phyloP scores from a whole-genome alignment of 148 eudicot species.

The Tetragonia tetragonoides region DNA sequence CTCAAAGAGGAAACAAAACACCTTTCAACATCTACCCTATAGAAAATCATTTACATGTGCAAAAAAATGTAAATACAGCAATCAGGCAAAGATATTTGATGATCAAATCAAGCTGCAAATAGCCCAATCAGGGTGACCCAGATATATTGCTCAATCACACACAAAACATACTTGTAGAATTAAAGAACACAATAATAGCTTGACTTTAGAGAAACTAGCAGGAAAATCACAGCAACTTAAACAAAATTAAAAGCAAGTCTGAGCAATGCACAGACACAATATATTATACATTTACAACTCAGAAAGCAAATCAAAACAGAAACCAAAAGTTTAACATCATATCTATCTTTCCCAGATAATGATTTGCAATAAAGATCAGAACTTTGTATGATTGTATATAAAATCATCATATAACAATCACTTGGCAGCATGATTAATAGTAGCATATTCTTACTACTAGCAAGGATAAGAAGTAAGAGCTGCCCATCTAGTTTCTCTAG shows the following conservation, averaged over 20 bases:
- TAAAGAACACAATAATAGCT: background rate
- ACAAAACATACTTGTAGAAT: background rate
- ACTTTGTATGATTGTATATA: constrained; percentile 1
- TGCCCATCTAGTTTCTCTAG: background rate
- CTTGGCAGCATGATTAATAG: background rate
- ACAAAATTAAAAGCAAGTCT: background rate
- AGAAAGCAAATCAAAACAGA: background rate
- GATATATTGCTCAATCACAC: background rate
- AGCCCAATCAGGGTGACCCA: constrained; percentile 10
- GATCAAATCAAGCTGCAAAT: constrained; percentile 17
- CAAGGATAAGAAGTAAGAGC: background rate
- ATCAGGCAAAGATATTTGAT: constrained; percentile 1
- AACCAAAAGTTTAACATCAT: constrained; percentile 25
- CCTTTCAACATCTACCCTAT: constrained; percentile 14
- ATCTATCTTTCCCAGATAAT: constrained; percentile 6
- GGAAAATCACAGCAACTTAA: background rate
- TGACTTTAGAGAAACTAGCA: background rate
- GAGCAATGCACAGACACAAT: background rate
- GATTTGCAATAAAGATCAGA: background rate
- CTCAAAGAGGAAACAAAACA: constrained; percentile 20
- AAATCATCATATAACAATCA: constrained; percentile 7
- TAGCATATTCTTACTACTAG: background rate
- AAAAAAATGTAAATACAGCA: background rate
- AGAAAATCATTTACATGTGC: background rate
- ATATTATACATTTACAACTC: background rate